Percentiles rank a stretch among this genome's conserved stretches.
phyloP scores from a whole-genome alignment of 2,329 filamentous ascomycete species.

The Penicillium sp. region DNA sequence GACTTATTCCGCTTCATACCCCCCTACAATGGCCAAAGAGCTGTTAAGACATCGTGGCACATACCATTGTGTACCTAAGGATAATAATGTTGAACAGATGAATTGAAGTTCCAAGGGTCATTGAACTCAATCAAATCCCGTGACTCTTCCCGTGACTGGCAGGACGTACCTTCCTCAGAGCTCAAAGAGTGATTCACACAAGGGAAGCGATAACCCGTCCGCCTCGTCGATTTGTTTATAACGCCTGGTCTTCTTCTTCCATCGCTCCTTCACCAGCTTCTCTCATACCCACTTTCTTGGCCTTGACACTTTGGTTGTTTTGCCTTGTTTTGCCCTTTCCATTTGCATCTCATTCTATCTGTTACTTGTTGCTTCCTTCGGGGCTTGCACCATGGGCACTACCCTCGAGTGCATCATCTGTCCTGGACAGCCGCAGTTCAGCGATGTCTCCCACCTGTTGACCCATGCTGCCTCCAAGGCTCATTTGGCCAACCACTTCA shows the following conservation, averaged over 20 bases:
- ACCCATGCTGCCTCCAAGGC: constrained; percentile 88
- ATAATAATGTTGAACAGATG: not conserved
- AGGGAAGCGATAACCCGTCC: not conserved
- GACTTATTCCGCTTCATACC: constrained; percentile 37
- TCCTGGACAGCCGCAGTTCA: constrained; percentile 69
- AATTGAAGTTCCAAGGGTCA: not conserved
- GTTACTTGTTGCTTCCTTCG: not conserved
- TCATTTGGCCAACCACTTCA: constrained; percentile 78
- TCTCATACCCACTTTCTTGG: constrained; percentile 1
- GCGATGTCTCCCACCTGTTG: constrained; percentile 81
- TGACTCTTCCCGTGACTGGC: not conserved
- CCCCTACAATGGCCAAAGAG: constrained; percentile 31
- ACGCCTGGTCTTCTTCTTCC: not conserved
- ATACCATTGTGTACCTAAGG: constrained; percentile 17
- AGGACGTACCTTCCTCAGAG: not conserved
- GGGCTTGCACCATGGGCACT: constrained; percentile 39
- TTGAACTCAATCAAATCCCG: not conserved
- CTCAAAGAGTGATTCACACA: not conserved
- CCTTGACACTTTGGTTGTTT: constrained; percentile 15
- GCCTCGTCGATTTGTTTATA: not conserved
- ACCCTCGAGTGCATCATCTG: constrained; percentile 76
- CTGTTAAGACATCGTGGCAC: constrained; percentile 36
- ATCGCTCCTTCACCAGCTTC: constrained; percentile 19
- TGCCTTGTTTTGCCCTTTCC: constrained; percentile 18
- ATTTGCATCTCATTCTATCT: constrained; percentile 9